Evolutionary conservation across 768 basidiomycete species (phyloP).

Genomic region (Suillus bovinus): DNA sequence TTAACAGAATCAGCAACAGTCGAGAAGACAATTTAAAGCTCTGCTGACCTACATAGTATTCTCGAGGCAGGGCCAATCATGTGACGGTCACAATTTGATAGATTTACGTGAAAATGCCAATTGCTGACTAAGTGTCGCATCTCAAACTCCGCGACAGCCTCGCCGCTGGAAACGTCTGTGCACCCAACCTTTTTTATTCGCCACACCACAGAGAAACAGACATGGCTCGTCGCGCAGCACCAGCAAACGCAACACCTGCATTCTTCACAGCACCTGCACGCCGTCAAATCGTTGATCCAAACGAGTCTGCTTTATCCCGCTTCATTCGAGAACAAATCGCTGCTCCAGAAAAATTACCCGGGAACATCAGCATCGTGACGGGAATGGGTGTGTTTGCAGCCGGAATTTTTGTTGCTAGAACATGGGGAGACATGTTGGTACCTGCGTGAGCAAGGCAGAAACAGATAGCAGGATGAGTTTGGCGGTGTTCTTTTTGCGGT

Average conservation of each 20-base stretch:
- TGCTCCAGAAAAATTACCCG: slow-evolving; percentile 71
- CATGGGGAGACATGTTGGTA: slow-evolving; percentile 78
- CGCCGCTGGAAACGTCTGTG: not conserved
- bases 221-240: slow-evolving; percentile 73
- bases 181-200: not conserved
- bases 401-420: slow-evolving; percentile 68
- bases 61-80: not conserved
- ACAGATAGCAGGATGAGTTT: not conserved
- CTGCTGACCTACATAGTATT: not conserved
- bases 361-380: slow-evolving; percentile 71
- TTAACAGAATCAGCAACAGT: not conserved
- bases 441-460: slow-evolving; percentile 45
- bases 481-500: not conserved
- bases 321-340: slow-evolving; percentile 62
- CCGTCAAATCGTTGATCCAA: slow-evolving; percentile 48
- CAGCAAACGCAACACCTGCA: slow-evolving; percentile 51
- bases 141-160: slow-evolving; percentile 8
- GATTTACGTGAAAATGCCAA: not conserved
- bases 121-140: slow-evolving; percentile 1
- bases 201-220: slow-evolving; percentile 12
- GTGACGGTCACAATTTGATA: not conserved
- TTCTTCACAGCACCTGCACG: slow-evolving; percentile 47
- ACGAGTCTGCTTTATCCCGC: slow-evolving; percentile 62
- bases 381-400: slow-evolving; percentile 68
- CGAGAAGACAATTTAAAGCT: not conserved